Evolutionary conservation across 2,329 filamentous ascomycete genomes (phyloP), one percentile per base, ranked within the genome.

Genomic region (Pseudonectria foliicola): DNA sequence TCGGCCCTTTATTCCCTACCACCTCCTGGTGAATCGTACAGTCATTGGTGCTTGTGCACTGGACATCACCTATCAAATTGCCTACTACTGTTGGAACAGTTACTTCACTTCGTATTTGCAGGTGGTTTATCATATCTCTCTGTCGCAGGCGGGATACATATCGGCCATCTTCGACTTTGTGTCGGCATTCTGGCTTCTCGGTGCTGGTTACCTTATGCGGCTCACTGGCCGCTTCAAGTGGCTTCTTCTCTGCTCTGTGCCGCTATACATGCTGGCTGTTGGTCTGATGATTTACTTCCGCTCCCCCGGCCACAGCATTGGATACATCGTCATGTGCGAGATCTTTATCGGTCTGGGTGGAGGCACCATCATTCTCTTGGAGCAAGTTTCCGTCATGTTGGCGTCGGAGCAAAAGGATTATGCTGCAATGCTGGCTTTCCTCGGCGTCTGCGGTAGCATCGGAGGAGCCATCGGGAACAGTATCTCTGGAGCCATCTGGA

Each of bases 1-100:
- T 1, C 61, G 66, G 18, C 68, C 68, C 23, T 63, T 75, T 41
- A 57, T 76, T 21, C 67, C 59, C 2, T 63, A 55, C 39, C 50
- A 53, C 37, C 47, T 70, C 37, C 51, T 68, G 45, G 40, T 43
- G 6, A 44, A 52, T 25, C 42, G 40, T 4, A 53, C 40, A 25
- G 33, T 56, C 15, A 28, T 54, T 12, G 53, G 50, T 6, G 41
- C 49, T 7, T 53, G 49, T 31, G 21, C 53, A 3, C 37, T 56
- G 15, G 45, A 41, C 31, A 42, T 43, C 14, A 38, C 46, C 6
- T 39, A 53, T 16, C 58, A 59, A 35, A 42, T 55, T 13, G 49
- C 48, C 11, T 57, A 52, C 26, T 59, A 51, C 33, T 46, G 44
- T 44, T 57, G 58, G 54, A 58, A 60, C 43, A 59, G 56, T 25